Percentiles rank a stretch among this genome's conserved stretches.
Evolutionary conservation across 1,284 basidiomycete species (phyloP).

Genomic region (Malassezia globosa): DNA sequence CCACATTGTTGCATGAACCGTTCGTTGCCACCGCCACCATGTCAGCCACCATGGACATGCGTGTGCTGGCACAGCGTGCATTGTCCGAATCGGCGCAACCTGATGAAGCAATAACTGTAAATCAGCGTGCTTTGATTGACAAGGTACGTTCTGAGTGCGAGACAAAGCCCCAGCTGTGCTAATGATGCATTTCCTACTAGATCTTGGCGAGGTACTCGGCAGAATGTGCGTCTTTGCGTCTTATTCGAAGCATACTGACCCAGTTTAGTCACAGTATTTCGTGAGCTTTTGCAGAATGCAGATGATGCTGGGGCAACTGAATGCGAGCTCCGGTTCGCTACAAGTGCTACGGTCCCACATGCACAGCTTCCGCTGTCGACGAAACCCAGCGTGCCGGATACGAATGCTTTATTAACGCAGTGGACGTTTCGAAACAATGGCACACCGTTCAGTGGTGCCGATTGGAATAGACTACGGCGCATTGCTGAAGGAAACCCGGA

Average conservation of each 20-base stretch:
- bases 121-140: constrained; percentile 58
- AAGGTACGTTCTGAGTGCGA: constrained; percentile 12
- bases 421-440: constrained; percentile 74
- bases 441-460: constrained; percentile 37
- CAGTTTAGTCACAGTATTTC: constrained; percentile 60
- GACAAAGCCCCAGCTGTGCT: too few relatives aligned
- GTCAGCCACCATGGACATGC: constrained; percentile 6
- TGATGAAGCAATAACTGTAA: constrained; percentile 73
- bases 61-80: constrained; percentile 19
- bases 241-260: background rate
- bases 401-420: constrained; percentile 46
- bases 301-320: constrained; percentile 70
- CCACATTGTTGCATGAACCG: background rate
- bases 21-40: background rate
- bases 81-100: constrained; percentile 29
- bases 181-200: constrained; percentile 7
- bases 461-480: constrained; percentile 43
- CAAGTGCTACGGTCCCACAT: constrained; percentile 17
- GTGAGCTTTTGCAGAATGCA: constrained; percentile 87
- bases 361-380: constrained; percentile 1
- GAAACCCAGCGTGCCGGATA: constrained; percentile 30
- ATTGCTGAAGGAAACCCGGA: constrained; percentile 52
- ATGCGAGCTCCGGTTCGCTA: constrained; percentile 44
- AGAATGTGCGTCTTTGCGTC: constrained; percentile 50
- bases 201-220: constrained; percentile 87